Percentiles rank a stretch among this genome's conserved stretches.
Evolutionary conservation across 345 rosid species (phyloP).

Genomic region (Rubroshorea leprosula): DNA sequence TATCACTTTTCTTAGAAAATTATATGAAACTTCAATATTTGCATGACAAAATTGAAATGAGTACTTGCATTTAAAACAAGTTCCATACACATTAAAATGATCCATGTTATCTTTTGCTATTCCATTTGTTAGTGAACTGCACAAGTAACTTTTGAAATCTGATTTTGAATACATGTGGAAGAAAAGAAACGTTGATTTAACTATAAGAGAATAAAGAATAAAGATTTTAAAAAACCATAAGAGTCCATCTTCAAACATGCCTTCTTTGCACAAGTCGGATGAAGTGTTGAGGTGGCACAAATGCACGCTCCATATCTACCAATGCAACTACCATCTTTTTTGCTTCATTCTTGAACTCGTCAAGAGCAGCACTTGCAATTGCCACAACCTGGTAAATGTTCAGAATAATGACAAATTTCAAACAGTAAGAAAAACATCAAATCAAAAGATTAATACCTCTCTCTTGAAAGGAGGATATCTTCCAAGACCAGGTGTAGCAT

Average conservation of each 20-base stretch:
- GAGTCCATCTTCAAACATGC: constrained; percentile 27
- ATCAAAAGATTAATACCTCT: constrained; percentile 48
- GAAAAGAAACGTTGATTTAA: neutral
- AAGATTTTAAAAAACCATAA: neutral
- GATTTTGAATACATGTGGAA: neutral
- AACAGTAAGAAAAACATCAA: neutral
- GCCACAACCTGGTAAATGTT: constrained; percentile 63
- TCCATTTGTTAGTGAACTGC: neutral
- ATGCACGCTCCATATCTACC: constrained; percentile 99
- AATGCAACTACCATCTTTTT: constrained; percentile 95
- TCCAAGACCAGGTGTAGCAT: constrained; percentile 96
- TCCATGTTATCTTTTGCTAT: neutral
- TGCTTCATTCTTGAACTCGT: constrained; percentile 86
- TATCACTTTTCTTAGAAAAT: neutral
- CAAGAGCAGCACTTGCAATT: constrained; percentile 87
- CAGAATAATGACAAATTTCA: neutral
- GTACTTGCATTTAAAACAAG: neutral
- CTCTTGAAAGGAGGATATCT: constrained; percentile 97
- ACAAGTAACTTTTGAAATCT: neutral
- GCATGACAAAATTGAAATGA: neutral
- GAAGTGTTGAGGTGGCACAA: constrained; percentile 99
- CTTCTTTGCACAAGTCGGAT: constrained; percentile 95
- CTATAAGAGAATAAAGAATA: neutral
- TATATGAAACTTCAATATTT: neutral
- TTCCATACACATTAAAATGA: neutral